Base-by-base conservation (phyloP, 2,329 filamentous ascomycete genomes). In the Nigrospora sphaerica region DNA sequence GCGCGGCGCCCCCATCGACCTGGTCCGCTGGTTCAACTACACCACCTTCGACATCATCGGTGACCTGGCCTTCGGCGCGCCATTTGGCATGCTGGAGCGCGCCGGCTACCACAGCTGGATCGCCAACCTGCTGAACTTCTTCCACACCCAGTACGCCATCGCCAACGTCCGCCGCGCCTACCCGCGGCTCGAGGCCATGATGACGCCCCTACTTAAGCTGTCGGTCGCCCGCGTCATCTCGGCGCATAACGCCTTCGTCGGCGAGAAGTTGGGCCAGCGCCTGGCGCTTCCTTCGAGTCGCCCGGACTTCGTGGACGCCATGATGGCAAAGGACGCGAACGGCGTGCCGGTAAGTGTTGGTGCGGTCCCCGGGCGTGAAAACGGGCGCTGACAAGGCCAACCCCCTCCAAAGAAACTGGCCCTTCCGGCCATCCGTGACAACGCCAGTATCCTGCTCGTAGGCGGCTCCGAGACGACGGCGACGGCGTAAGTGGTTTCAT, bases 1-100 rank as follows among this genome's bases (percentile, higher is more conserved):
- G 12, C 4, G 33, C 11, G 40, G 17, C 4, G 13, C 3, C 17
- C n/a, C 40, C 32, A 4, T 42, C 4, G 40, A 42, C 19, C 16
- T 42, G 32, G 40, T 13, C 32, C 12, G 19, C 10, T 42, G 40
- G 41, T 43, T 34, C 32, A 43, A 43, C 41, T 43, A 33, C 32
- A 43, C 41, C 32, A 43, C 41, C 13, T 43, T 43, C 11, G 41
- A 43, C n/a, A 36, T 43, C 13, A 43, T 43, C 23, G 41, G 41
- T 23, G 42, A 44, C 12, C 16, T 44, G 42, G 13, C 18, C 7
- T 44, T 44, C 33, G 42, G 42, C 33, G 42, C 14, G 9, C 23
- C 42, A 9, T 44, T 44, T 11, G 42, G 23, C 23, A 28, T 28
- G 23, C 23, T 42, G 40, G 40, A 34, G 32, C 32, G 40, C n/a